These are phyloP conservation scores for Coemansia sp. DNA, from an alignment of 192 early-diverging fungal species.

Conservation along the genomic window DNA sequence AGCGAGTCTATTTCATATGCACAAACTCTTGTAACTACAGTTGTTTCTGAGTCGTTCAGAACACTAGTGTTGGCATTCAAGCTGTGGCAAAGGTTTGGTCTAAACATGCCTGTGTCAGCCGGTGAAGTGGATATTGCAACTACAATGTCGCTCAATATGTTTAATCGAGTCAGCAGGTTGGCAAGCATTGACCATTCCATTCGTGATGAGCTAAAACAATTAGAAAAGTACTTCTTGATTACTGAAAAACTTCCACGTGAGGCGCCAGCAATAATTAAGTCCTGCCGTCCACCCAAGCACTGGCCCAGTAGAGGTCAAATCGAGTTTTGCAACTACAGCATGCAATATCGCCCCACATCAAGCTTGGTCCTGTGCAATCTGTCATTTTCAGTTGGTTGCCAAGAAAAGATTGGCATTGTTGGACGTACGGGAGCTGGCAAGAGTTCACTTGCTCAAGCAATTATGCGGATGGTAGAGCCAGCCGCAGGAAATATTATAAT, in stretches of 20 bases:
- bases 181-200: not conserved
- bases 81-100: slow-evolving; percentile 1
- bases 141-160: not conserved
- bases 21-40: not conserved
- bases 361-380: slow-evolving; percentile 39
- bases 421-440: slow-evolving; percentile 84
- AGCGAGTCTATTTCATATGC: not conserved
- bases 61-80: slow-evolving; percentile 8
- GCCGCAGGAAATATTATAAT: slow-evolving; percentile 56
- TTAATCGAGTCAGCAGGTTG: not conserved
- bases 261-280: slow-evolving; percentile 60
- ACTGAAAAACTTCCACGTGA: slow-evolving; percentile 39
- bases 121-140: slow-evolving; percentile 16
- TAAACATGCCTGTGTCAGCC: not conserved
- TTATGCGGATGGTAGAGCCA: slow-evolving; percentile 70
- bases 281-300: slow-evolving; percentile 49
- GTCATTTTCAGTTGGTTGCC: slow-evolving; percentile 55
- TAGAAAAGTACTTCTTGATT: not conserved
- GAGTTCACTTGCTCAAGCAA: slow-evolving; percentile 57
- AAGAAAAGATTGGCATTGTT: slow-evolving; percentile 78
- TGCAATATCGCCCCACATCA: slow-evolving; percentile 11
- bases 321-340: slow-evolving; percentile 34
- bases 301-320: slow-evolving; percentile 74
- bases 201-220: not conserved
- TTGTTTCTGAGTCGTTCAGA: not conserved